These are phyloP conservation scores for Peronospora belbahrii DNA, from an alignment of 352 stramenopile species.

Conservation along the genomic window DNA sequence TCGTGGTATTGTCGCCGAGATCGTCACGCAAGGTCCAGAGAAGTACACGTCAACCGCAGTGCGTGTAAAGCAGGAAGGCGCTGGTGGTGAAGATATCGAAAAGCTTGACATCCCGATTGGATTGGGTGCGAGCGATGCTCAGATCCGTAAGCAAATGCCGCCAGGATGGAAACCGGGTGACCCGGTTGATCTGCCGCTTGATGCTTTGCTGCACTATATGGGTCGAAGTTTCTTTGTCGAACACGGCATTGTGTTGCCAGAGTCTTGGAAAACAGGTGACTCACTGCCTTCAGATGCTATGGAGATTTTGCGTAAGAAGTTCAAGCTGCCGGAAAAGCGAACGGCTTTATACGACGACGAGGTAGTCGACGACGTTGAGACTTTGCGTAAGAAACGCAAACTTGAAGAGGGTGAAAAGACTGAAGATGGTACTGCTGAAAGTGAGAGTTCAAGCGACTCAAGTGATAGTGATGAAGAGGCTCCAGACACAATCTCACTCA, in stretches of 20 bases:
- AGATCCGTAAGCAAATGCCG: constrained; percentile 71
- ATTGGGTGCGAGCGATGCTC: constrained; percentile 56
- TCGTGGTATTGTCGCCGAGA: constrained; percentile 70
- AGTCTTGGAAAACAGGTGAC: constrained; percentile 64
- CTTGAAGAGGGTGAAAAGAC: constrained; percentile 38
- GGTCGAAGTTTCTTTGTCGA: constrained; percentile 68
- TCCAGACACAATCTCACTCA: constrained; percentile 61
- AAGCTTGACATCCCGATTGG: constrained; percentile 61
- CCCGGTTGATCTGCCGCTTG: constrained; percentile 65
- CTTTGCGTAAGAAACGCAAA: constrained; percentile 60
- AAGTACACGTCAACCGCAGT: constrained; percentile 53
- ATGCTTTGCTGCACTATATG: constrained; percentile 76
- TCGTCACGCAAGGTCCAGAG: constrained; percentile 61
- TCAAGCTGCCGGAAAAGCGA: constrained; percentile 69
- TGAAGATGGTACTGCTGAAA: constrained; percentile 28
- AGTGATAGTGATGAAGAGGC: constrained; percentile 56
- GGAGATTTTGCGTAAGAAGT: constrained; percentile 74
- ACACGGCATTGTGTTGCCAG: constrained; percentile 59
- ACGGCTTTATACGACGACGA: constrained; percentile 64
- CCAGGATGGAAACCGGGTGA: constrained; percentile 76
- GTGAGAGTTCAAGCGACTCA: constrained; percentile 41
- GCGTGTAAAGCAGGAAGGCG: constrained; percentile 26
- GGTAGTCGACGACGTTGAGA: constrained; percentile 60
- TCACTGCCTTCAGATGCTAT: constrained; percentile 60
- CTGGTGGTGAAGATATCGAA: constrained; percentile 15